Evolutionary conservation across 345 rosid genomes (phyloP), one percentile per base, ranked within the genome.

Genomic region (Dipteronia dyeriana): DNA sequence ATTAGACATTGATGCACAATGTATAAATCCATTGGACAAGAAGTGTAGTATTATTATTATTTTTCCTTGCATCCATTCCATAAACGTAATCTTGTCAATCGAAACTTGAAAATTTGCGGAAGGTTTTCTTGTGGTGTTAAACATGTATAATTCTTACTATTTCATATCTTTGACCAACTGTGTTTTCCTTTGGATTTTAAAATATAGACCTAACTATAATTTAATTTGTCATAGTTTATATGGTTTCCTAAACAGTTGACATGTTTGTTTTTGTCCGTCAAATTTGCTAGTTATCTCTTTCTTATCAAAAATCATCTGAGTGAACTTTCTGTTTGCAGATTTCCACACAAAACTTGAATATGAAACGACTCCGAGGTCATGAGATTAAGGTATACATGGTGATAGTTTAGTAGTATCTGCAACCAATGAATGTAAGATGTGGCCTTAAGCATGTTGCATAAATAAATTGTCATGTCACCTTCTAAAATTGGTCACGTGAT

Each of bases 321-420:
- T 65, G 45, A 76, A 63, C 76, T 80, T 84, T 67, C 62, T 76
- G 38, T 75, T 77, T 80, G 90, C 91, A 95, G 99, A 88, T 95
- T 83, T 76, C 85, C 76, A 83, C 86, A 14, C 98, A 93, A 79
- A 92, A 95, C 83, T 86, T 95, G 82, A 93, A 87, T 43, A 91
- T 93, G 94, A 93, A 91, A 82, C 94, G 94, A 75, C 89, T 95
- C 54, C 88, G 83, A 75, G 99, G 98, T 59, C 77, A 91, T 80
- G 99, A 93, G 80, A 93, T 95, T 83, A 92, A 87, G 99, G 99
- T 95, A 88, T 62, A 39, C 43, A 5, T 0, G 34, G 22, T 26
- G 4, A 10, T 23, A 31, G 29, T 31, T 26, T n/a, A 26, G n/a
- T 62, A 31, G 12, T 16, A 12, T 13, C 59, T 63, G 22, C 65